Evolutionary conservation across 163 green algal species (phyloP), one percentile per base, ranked within the genome.

Genomic region (Coccomyxa subellipsoidea): DNA sequence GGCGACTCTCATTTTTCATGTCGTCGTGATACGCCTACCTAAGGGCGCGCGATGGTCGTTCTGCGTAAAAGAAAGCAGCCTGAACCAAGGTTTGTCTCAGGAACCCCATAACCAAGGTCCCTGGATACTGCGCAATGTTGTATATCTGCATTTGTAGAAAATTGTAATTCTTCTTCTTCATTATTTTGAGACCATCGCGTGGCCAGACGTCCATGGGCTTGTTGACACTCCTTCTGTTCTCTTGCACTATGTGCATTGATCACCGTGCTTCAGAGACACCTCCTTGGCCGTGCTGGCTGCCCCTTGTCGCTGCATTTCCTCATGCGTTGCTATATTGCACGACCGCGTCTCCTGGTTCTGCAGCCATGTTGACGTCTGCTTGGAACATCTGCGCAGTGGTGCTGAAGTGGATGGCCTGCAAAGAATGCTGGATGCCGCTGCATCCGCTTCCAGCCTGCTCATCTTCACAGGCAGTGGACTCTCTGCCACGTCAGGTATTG

Each of bases 391-490:
- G 47, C 23, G 21, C 71, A 34, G 66, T 34, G 66, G 18, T 73
- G 66, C 29, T 73, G 66, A 37, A 7, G 36, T 10, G 15, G 69
- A 39, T 35, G 72, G 38, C 21, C 31, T 91, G 38, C 69, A 88
- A 71, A 40, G 78, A 25, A 54, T 91, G 69, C 76, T 89, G 15
- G 66, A 83, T 8, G 66, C 85, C 29, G 80, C 83, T 47, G 47
- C n/a, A 5, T n/a, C 12, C 32, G 32, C 38, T 37, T 38, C 25
- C 31, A 86, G 81, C 1, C 40, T 86, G 36, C 40, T 86, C n/a
- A 73, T 98, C 0, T 98, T 98, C 85, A 94, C 90, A 7, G 94
- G 94, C 31, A 95, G 90, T 38, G 94, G 94, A 4, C 85, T 98
- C 18, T 97, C 93, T 9, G 94, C 94, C 25, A 89, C 88, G 5